Percentiles rank a stretch among this genome's conserved stretches.
These are phyloP conservation scores for Gnomoniopsis sp. DNA, from an alignment of 2,329 filamentous ascomycete species.

Conservation along the genomic window DNA sequence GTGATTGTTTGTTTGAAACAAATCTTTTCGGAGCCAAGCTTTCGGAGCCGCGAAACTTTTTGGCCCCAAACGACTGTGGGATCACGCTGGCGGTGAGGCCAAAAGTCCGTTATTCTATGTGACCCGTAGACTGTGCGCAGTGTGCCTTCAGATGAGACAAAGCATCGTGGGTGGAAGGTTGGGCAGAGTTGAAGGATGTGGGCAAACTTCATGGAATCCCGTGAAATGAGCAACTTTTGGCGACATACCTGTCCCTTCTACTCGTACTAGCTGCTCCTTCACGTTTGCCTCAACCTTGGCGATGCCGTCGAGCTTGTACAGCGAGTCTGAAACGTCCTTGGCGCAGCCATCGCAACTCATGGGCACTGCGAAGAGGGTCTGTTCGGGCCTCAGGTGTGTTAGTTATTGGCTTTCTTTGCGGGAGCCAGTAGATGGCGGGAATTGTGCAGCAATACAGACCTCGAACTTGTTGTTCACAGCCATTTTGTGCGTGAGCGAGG, in stretches of 20 bases:
- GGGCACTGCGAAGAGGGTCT: slow-evolving; percentile 94
- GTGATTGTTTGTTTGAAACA: neutral
- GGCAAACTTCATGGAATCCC: neutral
- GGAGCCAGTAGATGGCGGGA: neutral
- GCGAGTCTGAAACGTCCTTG: slow-evolving; percentile 75
- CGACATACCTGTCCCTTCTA: slow-evolving; percentile 72
- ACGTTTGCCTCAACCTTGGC: slow-evolving; percentile 79
- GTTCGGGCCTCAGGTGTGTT: slow-evolving; percentile 17
- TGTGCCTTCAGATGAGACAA: neutral
- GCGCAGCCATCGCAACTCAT: slow-evolving; percentile 89
- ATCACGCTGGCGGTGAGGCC: neutral
- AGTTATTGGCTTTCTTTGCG: neutral
- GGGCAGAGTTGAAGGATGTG: neutral
- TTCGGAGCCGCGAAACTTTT: neutral
- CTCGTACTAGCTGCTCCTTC: slow-evolving; percentile 75
- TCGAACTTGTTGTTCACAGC: slow-evolving; percentile 43
- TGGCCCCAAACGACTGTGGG: neutral
- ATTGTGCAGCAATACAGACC: slow-evolving; percentile 28
- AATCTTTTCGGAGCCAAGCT: neutral
- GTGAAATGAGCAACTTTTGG: neutral
- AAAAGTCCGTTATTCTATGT: neutral
- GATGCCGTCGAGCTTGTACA: slow-evolving; percentile 76
- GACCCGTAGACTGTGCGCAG: neutral
- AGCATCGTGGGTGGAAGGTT: neutral
- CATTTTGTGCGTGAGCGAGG: slow-evolving; percentile 32